Evolutionary conservation across 2,329 filamentous ascomycete species (phyloP).

Genomic region (Microdochium paspali): DNA sequence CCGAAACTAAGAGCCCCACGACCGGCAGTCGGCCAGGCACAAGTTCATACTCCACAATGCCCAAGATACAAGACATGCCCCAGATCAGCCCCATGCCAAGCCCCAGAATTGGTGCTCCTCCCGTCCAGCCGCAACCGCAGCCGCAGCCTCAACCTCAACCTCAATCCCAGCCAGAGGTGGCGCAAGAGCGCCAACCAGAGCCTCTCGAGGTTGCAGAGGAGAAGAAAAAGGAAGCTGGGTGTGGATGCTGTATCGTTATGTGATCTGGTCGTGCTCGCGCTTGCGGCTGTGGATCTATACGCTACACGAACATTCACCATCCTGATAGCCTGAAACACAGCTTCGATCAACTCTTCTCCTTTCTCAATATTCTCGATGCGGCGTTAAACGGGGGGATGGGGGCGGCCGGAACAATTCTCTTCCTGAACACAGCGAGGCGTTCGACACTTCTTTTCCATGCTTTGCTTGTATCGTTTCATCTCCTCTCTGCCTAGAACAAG

Average conservation of each 20-base stretch:
- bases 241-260: conserved; percentile 69
- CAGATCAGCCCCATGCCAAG: conserved; percentile 30
- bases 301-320: no score
- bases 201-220: conserved; percentile 40
- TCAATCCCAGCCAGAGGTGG: no score
- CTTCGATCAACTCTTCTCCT: no score
- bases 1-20: conserved; percentile 38
- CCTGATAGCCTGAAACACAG: no score
- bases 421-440: background rate
- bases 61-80: conserved; percentile 42
- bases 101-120: conserved; percentile 25
- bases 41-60: conserved; percentile 54
- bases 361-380: background rate
- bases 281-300: no score
- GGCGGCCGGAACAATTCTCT: background rate
- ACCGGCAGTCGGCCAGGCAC: conserved; percentile 30
- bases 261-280: conserved; percentile 26
- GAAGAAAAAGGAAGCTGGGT: conserved; percentile 46
- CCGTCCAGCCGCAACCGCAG: conserved; percentile 28
- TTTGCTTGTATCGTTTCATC: no score
- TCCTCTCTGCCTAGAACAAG: background rate
- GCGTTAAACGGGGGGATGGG: background rate
- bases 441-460: background rate
- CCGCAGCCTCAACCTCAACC: no score
- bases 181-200: conserved; percentile 33